Base-by-base conservation (phyloP, 768 basidiomycete species). In the Rhodotorula sphaerocarpa region DNA sequence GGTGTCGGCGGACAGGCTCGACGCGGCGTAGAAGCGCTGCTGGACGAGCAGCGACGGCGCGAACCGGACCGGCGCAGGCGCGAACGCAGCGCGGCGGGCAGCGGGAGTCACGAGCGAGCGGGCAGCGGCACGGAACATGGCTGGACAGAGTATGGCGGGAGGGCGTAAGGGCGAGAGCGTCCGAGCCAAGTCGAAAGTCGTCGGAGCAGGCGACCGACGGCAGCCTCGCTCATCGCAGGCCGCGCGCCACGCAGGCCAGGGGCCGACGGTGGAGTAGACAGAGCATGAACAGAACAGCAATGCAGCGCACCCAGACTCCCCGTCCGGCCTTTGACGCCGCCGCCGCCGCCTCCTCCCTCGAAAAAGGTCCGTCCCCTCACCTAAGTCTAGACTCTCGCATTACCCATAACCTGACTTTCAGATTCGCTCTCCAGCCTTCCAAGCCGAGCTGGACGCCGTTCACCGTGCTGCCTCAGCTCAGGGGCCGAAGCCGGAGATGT, bases 1-100 rank as follows among this genome's bases (percentile, higher is more conserved):
- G 70, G 79, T 79, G 48, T 84, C 82, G 74, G 80, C 81, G 55
- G 83, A 80, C 63, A 91, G 80, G n/a, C 59, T 43, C 21, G 63
- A 61, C 2, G 67, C 63, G 56, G 67, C 56, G 67, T 65, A 69
- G 67, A 58, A 59, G 47, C 60, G 60, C 57, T 57, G 60, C 52
- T 62, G 60, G 15, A 28, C 33, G 48, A 50, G 48, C 42, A 51
- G 55, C 23, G 57, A 51, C 20, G 56, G 56, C 27, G 39, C 41
- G 30, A 58, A 34, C 42, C 55, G 52, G 39, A 28, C 23, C 39
- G 53, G 58, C 3, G 61, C 46, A 12, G 50, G 50, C 20, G 34
- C 55, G 57, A 33, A 46, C 47, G 51, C 55, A 31, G 25, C 27
- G n/a, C 58, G 63, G 43, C 58, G 58, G 50, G 23, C 43, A 43